phyloP scores from a whole-genome alignment of 768 basidiomycete species.

The Leucosporidium scottii region DNA sequence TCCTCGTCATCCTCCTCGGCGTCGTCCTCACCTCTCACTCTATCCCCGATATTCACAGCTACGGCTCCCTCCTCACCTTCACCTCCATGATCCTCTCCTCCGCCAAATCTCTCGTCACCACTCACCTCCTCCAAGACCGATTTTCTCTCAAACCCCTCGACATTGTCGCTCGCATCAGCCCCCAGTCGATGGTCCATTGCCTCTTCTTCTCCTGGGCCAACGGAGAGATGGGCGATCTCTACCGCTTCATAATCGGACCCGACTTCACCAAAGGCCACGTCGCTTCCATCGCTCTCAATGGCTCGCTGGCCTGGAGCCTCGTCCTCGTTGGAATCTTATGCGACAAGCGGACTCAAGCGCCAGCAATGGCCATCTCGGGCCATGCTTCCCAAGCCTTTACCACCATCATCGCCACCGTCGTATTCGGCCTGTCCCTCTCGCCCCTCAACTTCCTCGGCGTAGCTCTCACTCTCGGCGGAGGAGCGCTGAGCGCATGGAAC shows the following conservation, averaged over 20 bases:
- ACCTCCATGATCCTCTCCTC: conserved; percentile 25
- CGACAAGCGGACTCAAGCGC: conserved; percentile 18
- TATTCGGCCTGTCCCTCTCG: conserved; percentile 19
- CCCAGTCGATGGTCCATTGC: conserved; percentile 17
- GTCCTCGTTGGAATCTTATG: conserved; percentile 17
- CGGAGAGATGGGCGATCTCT: conserved; percentile 15
- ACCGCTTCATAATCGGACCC: conserved; percentile 2
- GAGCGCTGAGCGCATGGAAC: conserved; percentile 15
- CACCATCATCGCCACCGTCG: conserved; percentile 15
- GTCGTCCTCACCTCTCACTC: conserved; percentile 22
- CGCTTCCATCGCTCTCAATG: conserved; percentile 21
- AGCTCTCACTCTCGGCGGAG: conserved; percentile 17
- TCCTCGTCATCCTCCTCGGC: conserved; percentile 30
- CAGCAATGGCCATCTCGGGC: conserved; percentile 17
- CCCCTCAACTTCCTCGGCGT: conserved; percentile 24
- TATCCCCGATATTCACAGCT: conserved; percentile 10
- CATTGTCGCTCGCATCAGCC: conserved; percentile 17
- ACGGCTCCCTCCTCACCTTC: conserved; percentile 20
- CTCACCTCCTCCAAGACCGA: conserved; percentile 16
- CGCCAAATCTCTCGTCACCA: conserved; percentile 24
- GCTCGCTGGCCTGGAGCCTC: conserved; percentile 17
- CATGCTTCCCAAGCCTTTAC: conserved; percentile 29
- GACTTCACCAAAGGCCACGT: conserved; percentile 21
- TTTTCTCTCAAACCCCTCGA: conserved; percentile 26
- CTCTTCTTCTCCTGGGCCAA: conserved; percentile 22